Percentiles rank a stretch among this genome's conserved stretches.
phyloP scores from a whole-genome alignment of 2,329 filamentous ascomycete genomes.

The Trichoderma atroviride region DNA sequence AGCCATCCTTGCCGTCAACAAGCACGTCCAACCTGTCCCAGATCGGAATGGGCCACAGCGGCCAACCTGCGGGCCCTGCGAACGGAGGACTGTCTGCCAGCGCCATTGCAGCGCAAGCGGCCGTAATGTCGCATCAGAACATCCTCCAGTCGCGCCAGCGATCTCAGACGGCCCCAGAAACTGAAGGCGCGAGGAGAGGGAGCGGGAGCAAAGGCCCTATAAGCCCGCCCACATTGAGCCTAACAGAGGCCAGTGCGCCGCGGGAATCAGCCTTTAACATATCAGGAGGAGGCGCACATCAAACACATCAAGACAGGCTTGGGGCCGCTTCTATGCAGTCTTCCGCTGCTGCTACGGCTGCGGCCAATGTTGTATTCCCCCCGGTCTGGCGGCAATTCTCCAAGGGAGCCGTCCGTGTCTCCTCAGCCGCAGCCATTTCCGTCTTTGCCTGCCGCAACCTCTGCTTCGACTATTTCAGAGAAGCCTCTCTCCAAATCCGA shows the following conservation, averaged over 20 bases:
- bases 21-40: slow-evolving; percentile 58
- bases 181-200: slow-evolving; percentile 47
- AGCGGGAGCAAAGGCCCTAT: slow-evolving; percentile 54
- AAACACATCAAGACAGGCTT: slow-evolving; percentile 64
- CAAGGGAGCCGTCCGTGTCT: slow-evolving; percentile 44
- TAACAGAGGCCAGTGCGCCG: slow-evolving; percentile 67
- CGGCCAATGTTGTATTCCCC: slow-evolving; percentile 74
- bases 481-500: slow-evolving; percentile 61
- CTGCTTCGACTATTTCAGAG: slow-evolving; percentile 50
- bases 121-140: slow-evolving; percentile 67
- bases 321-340: slow-evolving; percentile 55
- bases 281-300: slow-evolving; percentile 55
- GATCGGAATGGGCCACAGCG: slow-evolving; percentile 48
- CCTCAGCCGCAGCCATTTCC: slow-evolving; percentile 42
- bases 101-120: slow-evolving; percentile 78
- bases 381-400: slow-evolving; percentile 60
- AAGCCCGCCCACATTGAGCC: slow-evolving; percentile 64
- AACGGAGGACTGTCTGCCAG: slow-evolving; percentile 59
- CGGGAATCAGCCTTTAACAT: slow-evolving; percentile 57
- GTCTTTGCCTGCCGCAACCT: slow-evolving; percentile 43
- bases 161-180: slow-evolving; percentile 70
- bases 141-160: slow-evolving; percentile 62
- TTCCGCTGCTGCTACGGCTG: slow-evolving; percentile 67
- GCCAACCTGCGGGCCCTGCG: slow-evolving; percentile 45
- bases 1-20: slow-evolving; percentile 69